Percentiles rank a stretch among this genome's conserved stretches.
Conservation (phyloP, 2,329 filamentous ascomycete species). For the Bipolaris zeicola region DNA sequence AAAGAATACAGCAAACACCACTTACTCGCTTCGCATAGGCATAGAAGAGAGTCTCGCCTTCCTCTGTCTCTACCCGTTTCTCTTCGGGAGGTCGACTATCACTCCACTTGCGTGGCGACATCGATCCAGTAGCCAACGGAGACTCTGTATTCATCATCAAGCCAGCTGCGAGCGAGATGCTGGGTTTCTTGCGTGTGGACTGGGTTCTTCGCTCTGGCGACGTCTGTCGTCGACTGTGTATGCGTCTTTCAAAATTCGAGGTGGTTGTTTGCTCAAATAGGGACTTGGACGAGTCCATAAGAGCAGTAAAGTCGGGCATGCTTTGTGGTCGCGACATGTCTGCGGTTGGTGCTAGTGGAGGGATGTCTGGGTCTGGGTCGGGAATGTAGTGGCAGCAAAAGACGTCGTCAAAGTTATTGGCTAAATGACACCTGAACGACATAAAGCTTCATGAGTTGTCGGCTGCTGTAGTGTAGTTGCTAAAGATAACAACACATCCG, state of each 20-base stretch:
- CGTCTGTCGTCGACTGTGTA: conserved; percentile 26
- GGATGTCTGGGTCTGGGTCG: neutral
- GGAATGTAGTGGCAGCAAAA: conserved; percentile 13
- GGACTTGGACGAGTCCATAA: conserved; percentile 39
- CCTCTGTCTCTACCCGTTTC: conserved; percentile 12
- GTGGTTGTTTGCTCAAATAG: conserved; percentile 21
- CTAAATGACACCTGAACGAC: conserved; percentile 15
- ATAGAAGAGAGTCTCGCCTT: conserved; percentile 37
- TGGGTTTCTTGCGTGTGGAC: conserved; percentile 37
- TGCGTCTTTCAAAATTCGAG: conserved; percentile 31
- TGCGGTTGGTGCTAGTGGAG: neutral
- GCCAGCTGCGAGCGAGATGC: conserved; percentile 44
- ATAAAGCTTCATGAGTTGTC: conserved; percentile 9
- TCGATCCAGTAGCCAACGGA: conserved; percentile 7
- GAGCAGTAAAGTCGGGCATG: conserved; percentile 43
- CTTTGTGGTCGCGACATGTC: conserved; percentile 41
- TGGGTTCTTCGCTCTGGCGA: conserved; percentile 29
- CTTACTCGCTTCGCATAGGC: conserved; percentile 45
- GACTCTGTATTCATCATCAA: conserved; percentile 43
- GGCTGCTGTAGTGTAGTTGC: neutral
- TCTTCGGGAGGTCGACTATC: conserved; percentile 12
- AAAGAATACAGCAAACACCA: neutral
- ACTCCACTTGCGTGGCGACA: conserved; percentile 27
- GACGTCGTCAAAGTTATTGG: conserved; percentile 16
- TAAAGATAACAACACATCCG: conserved; percentile 12